Percentiles rank a stretch among this genome's conserved stretches.
These are phyloP conservation scores for Russula brevipes DNA, from an alignment of 768 basidiomycete species.

Conservation along the genomic window DNA sequence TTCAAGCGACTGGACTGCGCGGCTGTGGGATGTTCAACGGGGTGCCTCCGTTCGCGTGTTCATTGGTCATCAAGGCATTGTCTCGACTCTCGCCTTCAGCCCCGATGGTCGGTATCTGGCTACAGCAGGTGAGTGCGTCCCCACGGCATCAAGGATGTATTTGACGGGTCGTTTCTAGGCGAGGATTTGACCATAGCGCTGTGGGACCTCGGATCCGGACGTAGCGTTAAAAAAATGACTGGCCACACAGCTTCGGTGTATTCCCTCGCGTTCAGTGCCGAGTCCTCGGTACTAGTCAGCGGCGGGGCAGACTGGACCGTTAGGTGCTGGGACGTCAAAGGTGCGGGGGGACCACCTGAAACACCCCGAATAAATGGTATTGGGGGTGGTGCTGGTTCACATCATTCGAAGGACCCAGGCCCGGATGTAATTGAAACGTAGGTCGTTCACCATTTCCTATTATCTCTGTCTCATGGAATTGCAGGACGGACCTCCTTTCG, in stretches of 20 bases:
- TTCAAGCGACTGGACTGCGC: conserved; percentile 92
- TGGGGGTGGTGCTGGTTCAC: conserved; percentile 28
- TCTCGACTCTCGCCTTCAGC: conserved; percentile 82
- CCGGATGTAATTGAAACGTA: conserved; percentile 70
- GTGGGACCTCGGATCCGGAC: conserved; percentile 96
- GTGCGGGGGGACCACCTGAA: conserved; percentile 55
- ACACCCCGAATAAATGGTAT: conserved; percentile 57
- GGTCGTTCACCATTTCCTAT: conserved; percentile 30
- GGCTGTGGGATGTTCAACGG: conserved; percentile 97
- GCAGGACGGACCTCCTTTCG: conserved; percentile 76
- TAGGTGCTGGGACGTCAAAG: conserved; percentile 95
- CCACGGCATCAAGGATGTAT: conserved; percentile 1
- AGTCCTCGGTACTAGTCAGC: conserved; percentile 85
- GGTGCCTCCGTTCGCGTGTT: conserved; percentile 93
- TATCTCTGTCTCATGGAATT: conserved; percentile 13
- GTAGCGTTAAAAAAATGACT: conserved; percentile 91
- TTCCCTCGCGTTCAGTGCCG: conserved; percentile 86
- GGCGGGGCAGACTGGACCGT: conserved; percentile 95
- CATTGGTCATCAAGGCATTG: conserved; percentile 86
- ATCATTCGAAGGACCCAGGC: conserved; percentile 29
- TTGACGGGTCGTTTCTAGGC: conserved; percentile 38
- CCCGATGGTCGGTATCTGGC: conserved; percentile 94
- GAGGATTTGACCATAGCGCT: conserved; percentile 92
- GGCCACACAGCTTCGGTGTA: conserved; percentile 89
- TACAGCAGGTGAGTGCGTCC: conserved; percentile 58